Evolutionary conservation across 495 filamentous ascomycete genomes (phyloP).

Genomic region (Letharia lupina): DNA sequence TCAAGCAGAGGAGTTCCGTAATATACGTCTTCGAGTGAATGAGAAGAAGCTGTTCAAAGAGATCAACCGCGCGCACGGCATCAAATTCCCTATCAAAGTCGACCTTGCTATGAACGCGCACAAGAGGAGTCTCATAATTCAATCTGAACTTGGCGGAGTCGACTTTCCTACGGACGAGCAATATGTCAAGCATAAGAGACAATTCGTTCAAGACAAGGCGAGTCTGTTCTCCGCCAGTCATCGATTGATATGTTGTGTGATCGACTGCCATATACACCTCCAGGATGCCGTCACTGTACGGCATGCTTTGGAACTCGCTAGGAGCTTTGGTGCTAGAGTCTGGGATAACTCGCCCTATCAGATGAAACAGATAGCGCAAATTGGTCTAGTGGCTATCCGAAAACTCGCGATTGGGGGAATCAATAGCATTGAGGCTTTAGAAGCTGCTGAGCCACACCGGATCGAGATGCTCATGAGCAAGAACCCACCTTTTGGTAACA

Average conservation of each 20-base stretch:
- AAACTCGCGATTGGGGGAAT: constrained; percentile 69
- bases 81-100: constrained; percentile 76
- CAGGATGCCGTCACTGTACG: constrained; percentile 58
- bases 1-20: constrained; percentile 69
- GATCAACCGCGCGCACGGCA: constrained; percentile 63
- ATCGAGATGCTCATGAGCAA: constrained; percentile 72
- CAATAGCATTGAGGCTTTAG: constrained; percentile 61
- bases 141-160: constrained; percentile 66
- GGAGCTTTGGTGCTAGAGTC: constrained; percentile 67
- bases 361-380: constrained; percentile 77
- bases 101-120: constrained; percentile 61
- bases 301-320: constrained; percentile 67
- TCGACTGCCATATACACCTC: constrained; percentile 69
- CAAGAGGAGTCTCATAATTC: constrained; percentile 82
- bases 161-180: constrained; percentile 61
- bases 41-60: constrained; percentile 75
- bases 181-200: constrained; percentile 49
- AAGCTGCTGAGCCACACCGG: constrained; percentile 52
- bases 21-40: constrained; percentile 62
- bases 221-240: constrained; percentile 66
- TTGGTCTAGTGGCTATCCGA: constrained; percentile 67
- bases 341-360: constrained; percentile 85
- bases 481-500: constrained; percentile 76
- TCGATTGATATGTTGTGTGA: constrained; percentile 70
- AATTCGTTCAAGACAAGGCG: constrained; percentile 59